Evolutionary conservation across 805 yeast species (phyloP).

Genomic region (Ogataea ganodermae): DNA sequence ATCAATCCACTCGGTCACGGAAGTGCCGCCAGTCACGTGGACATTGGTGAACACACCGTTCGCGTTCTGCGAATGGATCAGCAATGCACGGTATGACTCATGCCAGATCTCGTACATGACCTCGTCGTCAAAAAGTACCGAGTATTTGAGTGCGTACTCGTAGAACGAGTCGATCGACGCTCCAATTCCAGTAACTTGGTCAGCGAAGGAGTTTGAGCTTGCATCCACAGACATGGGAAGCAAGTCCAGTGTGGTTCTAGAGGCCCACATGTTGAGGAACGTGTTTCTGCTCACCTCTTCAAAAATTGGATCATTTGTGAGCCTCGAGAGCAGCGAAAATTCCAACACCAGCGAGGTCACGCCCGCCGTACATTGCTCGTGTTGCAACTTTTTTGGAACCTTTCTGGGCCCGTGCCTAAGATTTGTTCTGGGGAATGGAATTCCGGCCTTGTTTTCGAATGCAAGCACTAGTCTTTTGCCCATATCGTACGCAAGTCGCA

Average conservation of each 20-base stretch:
- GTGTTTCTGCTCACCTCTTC: conserved; percentile 63
- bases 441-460: conserved; percentile 59
- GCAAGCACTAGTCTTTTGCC: conserved; percentile 74
- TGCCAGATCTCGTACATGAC: conserved; percentile 57
- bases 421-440: conserved; percentile 83
- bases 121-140: conserved; percentile 69
- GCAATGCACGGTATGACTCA: conserved; percentile 58
- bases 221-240: conserved; percentile 74
- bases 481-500: conserved; percentile 70
- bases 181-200: conserved; percentile 74
- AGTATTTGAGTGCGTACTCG: conserved; percentile 80
- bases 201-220: conserved; percentile 46
- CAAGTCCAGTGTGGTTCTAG: conserved; percentile 60
- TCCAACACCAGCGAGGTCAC: conserved; percentile 84
- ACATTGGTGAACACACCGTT: conserved; percentile 50
- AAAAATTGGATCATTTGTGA: conserved; percentile 75
- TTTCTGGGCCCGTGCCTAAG: conserved; percentile 51
- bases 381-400: conserved; percentile 45
- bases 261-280: conserved; percentile 69
- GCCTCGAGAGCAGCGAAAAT: conserved; percentile 68
- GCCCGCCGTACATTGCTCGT: conserved; percentile 85
- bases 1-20: conserved; percentile 73
- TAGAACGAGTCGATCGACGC: conserved; percentile 91
- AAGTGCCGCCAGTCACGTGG: conserved; percentile 51
- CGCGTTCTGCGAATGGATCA: conserved; percentile 46